Base-by-base conservation (phyloP, 2,329 filamentous ascomycete genomes). In the Diaporthe sp. region DNA sequence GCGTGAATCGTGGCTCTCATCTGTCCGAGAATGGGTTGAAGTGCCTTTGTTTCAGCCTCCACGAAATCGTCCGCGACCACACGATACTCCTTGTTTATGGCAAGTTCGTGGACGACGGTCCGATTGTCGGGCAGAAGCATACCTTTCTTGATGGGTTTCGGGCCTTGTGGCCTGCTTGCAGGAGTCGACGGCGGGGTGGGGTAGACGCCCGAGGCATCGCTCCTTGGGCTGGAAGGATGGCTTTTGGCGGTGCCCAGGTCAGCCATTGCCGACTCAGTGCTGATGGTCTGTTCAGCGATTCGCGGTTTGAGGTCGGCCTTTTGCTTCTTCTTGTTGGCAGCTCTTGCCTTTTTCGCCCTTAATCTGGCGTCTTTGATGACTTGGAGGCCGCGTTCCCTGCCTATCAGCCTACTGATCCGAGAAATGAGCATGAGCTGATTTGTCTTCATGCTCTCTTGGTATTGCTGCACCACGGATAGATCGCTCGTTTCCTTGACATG, bases 391-490 rank as follows among this genome's bases (percentile, higher is more conserved):
- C 90, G 88, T 67, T 94, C 92, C 1, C 91, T 86, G 0, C 94
- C 94, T 2, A 93, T 93, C 61, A 97, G 86, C 82, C 91, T 93
- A 84, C 95, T 94, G 84, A 97, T 96, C 68, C 93, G 89, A 68
- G 94, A 94, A 81, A 96, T 91, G 25, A 96, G 86, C 84, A 94
- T 93, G 55, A 95, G 86, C 82, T 97, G 94, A 80, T 95, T 96
- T 78, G 95, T 93, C 75, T 94, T 90, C 78, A 96, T 95, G 76
- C 94, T 95, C 80, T 95, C 90, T 49, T 92, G 91, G 81, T 96
- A 96, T n/a, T 95, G 91, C 25, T 91, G 91, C 0, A 93, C 91
- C 3, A 95, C 94, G 22, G 92, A 91, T 53, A 93, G 92, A 65
- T 94, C 92, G 0, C 92, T 94, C 71, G 92, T 92, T 79, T 95